Conservation (phyloP, 208 protist genomes). For the Kentomonas sorsogonicus region DNA sequence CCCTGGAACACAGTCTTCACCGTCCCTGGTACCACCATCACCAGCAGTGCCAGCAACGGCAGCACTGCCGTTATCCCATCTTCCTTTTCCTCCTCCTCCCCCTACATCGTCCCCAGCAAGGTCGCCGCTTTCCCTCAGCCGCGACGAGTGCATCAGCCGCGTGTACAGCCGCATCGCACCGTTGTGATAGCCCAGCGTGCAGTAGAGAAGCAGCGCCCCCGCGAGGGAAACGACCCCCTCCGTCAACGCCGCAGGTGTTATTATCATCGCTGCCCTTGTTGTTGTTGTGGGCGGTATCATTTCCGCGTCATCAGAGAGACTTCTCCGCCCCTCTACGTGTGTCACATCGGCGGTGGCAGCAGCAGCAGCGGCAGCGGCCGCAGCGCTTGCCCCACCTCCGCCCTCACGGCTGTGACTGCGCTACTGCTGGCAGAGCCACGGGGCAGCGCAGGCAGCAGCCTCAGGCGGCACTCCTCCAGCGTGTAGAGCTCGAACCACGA, state of each 20-base stretch:
- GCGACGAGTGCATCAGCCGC: neutral
- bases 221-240: too few relatives aligned
- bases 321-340: neutral
- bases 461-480: conserved; percentile 5
- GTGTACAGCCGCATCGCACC: conserved; percentile 6
- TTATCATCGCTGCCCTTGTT: too few relatives aligned
- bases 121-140: conserved; percentile 5
- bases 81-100: too few relatives aligned
- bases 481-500: conserved; percentile 14
- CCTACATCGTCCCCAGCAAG: too few relatives aligned
- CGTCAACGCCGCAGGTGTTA: too few relatives aligned
- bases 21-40: too few relatives aligned
- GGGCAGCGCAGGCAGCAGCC: too few relatives aligned
- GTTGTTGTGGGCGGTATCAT: conserved; percentile 8
- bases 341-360: neutral
- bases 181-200: neutral
- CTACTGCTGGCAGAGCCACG: too few relatives aligned
- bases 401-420: too few relatives aligned
- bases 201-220: conserved; percentile 6
- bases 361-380: conserved; percentile 1
- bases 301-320: neutral
- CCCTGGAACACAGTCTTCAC: too few relatives aligned
- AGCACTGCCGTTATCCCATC: too few relatives aligned
- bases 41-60: too few relatives aligned
- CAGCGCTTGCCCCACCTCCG: conserved; percentile 3